Evolutionary conservation across 192 early-diverging fungal species (phyloP), one percentile per base, ranked within the genome.

Genomic region (Podila horticola): DNA sequence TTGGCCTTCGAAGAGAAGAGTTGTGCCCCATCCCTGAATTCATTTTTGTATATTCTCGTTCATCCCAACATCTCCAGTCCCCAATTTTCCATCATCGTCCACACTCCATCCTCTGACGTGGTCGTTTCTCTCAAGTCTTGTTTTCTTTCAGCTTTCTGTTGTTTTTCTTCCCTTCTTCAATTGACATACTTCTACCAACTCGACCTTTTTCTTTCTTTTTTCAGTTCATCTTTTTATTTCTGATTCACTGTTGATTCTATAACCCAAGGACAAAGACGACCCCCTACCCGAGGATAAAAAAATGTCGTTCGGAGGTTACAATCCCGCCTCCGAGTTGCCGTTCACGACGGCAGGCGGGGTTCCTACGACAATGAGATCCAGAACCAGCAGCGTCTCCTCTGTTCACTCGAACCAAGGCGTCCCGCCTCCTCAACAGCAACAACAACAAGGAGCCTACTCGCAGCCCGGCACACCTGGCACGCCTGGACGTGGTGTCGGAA

Each of bases 271-370:
- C 22, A 49, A 66, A 48, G 4, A 52, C 33, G 36, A 51, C 19
- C 13, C 41, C 17, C 0, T n/a, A 51, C 29, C 49, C 45, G 20
- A 59, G 7, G 29, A 34, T 2, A 58, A 45, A 34, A 52, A 20
- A 5, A 76, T 76, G 74, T 49, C 68, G 12, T 76, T 62, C 48
- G 64, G 64, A 61, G 74, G 68, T 6, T 76, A 70, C 64, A 59
- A 76, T 51, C 68, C 74, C 10, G 28, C 68, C 11, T 22, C 57
- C 49, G 68, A 76, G 4, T 41, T 66, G 7, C 68, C 67, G 4
- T 66, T 66, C 62, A 48, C 63, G 17, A 66, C 45, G 28, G 30
- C 55, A 51, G 59, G 73, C 20, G 60, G 60, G 17, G 45, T 38
- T 12, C 15, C 62, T 7, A 57, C 62, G 10, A 57, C 62, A 13